These are phyloP conservation scores for Myxozyma kluyveri DNA, from an alignment of 805 yeast species.

Conservation along the genomic window DNA sequence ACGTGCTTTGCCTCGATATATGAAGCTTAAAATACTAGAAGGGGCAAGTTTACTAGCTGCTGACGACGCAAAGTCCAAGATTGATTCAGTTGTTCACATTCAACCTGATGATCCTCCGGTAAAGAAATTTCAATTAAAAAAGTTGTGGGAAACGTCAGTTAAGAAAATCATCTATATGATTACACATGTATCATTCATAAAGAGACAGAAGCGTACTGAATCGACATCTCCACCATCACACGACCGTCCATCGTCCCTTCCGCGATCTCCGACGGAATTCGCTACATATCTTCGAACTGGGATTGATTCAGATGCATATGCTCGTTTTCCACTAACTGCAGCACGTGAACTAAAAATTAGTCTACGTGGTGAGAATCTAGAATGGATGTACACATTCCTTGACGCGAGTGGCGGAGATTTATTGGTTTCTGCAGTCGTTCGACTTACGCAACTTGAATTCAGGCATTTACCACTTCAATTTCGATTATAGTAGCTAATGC, in stretches of 20 bases:
- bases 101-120: no score
- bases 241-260: no score
- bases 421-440: not conserved
- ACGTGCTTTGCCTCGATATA: not conserved
- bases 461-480: not conserved
- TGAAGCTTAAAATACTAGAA: not conserved
- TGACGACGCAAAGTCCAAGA: not conserved
- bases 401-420: slow-evolving; percentile 13
- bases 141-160: no score
- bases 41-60: not conserved
- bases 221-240: no score
- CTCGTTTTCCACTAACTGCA: not conserved
- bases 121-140: no score
- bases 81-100: no score
- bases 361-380: slow-evolving; percentile 12
- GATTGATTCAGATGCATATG: not conserved
- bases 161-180: no score
- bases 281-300: slow-evolving; percentile 21
- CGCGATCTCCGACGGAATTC: slow-evolving; percentile 3
- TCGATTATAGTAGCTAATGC: slow-evolving; percentile 1
- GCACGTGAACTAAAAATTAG: slow-evolving; percentile 6
- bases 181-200: no score
- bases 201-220: no score
- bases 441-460: slow-evolving; percentile 7
- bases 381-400: slow-evolving; percentile 17